A percentile compares a stretch with the other conserved stretches of the same genome.
phyloP scores from a whole-genome alignment of 2,329 filamentous ascomycete genomes.

The Aureobasidium sp. region DNA sequence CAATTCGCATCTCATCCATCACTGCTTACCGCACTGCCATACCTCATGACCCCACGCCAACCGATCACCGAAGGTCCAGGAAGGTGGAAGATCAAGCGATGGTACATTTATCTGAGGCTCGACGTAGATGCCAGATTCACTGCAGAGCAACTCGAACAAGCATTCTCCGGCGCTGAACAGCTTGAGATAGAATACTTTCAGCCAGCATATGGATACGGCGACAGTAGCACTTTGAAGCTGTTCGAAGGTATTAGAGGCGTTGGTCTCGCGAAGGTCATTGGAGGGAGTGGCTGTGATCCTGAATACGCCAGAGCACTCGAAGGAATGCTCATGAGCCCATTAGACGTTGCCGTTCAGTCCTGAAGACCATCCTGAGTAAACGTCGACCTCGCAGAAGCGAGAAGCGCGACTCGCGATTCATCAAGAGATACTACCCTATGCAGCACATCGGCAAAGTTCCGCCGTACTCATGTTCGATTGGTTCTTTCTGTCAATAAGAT shows the following conservation, averaged over 20 bases:
- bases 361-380: neutral
- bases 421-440: neutral
- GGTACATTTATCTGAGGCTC: conserved; percentile 40
- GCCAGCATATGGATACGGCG: conserved; percentile 36
- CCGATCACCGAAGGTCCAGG: conserved; percentile 15
- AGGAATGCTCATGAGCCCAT: conserved; percentile 34
- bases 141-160: conserved; percentile 30
- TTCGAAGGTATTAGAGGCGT: conserved; percentile 43
- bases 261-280: conserved; percentile 34
- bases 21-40: conserved; percentile 40
- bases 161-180: conserved; percentile 40
- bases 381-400: neutral
- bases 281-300: conserved; percentile 33
- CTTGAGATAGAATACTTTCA: conserved; percentile 46
- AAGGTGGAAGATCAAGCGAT: conserved; percentile 32
- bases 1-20: conserved; percentile 44
- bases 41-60: conserved; percentile 29
- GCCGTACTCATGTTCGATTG: neutral
- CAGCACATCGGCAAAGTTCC: neutral
- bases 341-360: neutral
- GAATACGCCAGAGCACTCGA: conserved; percentile 40
- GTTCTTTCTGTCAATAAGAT: neutral
- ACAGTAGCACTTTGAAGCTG: conserved; percentile 36
- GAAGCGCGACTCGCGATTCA: neutral
- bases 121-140: conserved; percentile 45